A percentile compares a stretch with the other conserved stretches of the same genome.
Evolutionary conservation across 495 filamentous ascomycete species (phyloP).

Genomic region (Pyronema domesticum): DNA sequence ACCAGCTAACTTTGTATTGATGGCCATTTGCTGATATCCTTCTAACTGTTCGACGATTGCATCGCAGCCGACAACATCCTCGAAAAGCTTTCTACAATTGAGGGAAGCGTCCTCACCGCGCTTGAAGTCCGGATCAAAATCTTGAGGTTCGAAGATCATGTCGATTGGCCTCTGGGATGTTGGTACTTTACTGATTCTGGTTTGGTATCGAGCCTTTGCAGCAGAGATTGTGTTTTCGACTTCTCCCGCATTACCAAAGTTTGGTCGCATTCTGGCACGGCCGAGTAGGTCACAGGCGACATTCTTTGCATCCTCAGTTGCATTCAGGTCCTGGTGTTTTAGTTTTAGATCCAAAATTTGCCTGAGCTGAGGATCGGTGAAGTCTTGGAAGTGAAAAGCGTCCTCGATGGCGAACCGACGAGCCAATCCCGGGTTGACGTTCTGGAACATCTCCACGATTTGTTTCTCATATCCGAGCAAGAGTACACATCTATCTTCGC

Average conservation of each 20-base stretch:
- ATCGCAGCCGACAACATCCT: slow-evolving; percentile 50
- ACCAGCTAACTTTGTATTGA: slow-evolving; percentile 30
- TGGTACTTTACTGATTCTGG: slow-evolving; percentile 42
- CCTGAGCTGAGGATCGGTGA: slow-evolving; percentile 23
- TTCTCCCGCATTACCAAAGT: slow-evolving; percentile 46
- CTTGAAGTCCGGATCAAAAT: slow-evolving; percentile 53
- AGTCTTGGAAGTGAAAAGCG: slow-evolving; percentile 39
- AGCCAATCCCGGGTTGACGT: slow-evolving; percentile 57
- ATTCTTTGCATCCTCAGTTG: slow-evolving; percentile 27
- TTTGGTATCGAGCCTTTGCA: slow-evolving; percentile 16
- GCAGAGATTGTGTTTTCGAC: slow-evolving; percentile 43
- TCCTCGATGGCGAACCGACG: slow-evolving; percentile 48
- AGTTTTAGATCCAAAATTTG: slow-evolving; percentile 33
- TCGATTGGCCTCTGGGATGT: slow-evolving; percentile 19
- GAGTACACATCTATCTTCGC: slow-evolving; percentile 66
- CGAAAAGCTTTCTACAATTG: slow-evolving; percentile 35
- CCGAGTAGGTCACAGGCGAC: slow-evolving; percentile 35
- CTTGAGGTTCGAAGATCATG: slow-evolving; percentile 35
- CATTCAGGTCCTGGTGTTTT: slow-evolving; percentile 30
- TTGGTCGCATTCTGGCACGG: slow-evolving; percentile 37
- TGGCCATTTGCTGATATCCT: slow-evolving; percentile 40
- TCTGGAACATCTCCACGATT: slow-evolving; percentile 63
- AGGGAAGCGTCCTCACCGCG: slow-evolving; percentile 32
- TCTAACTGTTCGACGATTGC: slow-evolving; percentile 39
- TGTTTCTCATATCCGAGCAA: slow-evolving; percentile 62